Conservation (phyloP, 768 basidiomycete genomes). For the Rhizopogon roseolus region DNA sequence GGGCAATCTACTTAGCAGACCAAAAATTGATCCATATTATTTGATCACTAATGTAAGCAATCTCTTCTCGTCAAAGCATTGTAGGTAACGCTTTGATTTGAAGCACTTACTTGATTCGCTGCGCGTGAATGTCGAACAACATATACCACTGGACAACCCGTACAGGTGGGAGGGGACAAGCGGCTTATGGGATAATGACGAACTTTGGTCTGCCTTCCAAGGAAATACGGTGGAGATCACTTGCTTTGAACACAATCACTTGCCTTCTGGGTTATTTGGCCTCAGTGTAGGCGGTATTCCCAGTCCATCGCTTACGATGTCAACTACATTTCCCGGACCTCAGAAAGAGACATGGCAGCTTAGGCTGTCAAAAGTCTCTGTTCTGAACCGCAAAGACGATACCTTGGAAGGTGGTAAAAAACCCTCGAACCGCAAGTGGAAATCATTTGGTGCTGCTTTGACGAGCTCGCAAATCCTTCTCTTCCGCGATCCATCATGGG, state of each 20-base stretch:
- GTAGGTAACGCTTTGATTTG: slow-evolving; percentile 6
- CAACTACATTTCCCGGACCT: slow-evolving; percentile 22
- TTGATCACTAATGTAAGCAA: slow-evolving; percentile 72
- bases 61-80: background rate
- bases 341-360: slow-evolving; percentile 39
- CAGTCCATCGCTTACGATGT: slow-evolving; percentile 22
- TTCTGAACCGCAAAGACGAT: slow-evolving; percentile 82
- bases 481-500: slow-evolving; percentile 71
- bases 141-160: slow-evolving; percentile 58
- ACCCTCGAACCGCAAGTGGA: slow-evolving; percentile 81
- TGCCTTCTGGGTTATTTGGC: slow-evolving; percentile 36
- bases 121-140: slow-evolving; percentile 57
- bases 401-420: slow-evolving; percentile 72
- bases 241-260: slow-evolving; percentile 33
- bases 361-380: slow-evolving; percentile 75
- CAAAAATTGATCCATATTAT: slow-evolving; percentile 88
- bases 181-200: slow-evolving; percentile 63
- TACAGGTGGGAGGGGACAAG: slow-evolving; percentile 63
- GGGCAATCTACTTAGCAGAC: slow-evolving; percentile 45
- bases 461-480: slow-evolving; percentile 90
- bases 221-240: slow-evolving; percentile 57
- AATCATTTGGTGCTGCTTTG: slow-evolving; percentile 75
- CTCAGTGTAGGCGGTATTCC: slow-evolving; percentile 33
- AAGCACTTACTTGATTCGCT: slow-evolving; percentile 67
- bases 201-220: slow-evolving; percentile 59